Percentiles rank a stretch among this genome's conserved stretches.
Conservation (phyloP, 2,329 filamentous ascomycete genomes). For the Curvularia sp. region DNA sequence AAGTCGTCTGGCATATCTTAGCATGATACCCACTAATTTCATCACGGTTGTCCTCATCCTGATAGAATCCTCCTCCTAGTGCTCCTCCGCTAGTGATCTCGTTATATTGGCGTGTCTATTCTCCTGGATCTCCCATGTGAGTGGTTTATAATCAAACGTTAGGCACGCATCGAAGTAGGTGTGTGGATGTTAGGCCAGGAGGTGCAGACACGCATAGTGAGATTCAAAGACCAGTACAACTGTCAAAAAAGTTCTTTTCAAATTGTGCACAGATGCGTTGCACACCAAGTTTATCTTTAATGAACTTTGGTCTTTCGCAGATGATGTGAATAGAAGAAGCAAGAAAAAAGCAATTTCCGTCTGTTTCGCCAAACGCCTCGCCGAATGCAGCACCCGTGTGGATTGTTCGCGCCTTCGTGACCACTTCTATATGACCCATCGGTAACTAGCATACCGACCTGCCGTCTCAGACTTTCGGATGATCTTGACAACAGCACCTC, state of each 20-base stretch:
- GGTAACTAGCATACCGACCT: conserved; percentile 94
- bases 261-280: too few relatives aligned
- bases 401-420: background rate
- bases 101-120: background rate
- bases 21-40: background rate
- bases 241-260: background rate
- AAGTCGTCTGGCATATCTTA: background rate
- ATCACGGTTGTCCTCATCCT: background rate
- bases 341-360: conserved; percentile 15
- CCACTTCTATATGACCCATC: conserved; percentile 62
- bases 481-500: conserved; percentile 97
- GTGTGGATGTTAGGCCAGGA: background rate
- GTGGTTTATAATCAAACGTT: background rate
- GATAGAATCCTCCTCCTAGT: background rate
- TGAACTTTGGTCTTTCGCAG: background rate
- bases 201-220: too few relatives aligned
- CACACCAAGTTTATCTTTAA: background rate
- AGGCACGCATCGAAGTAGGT: background rate
- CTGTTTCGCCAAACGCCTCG: conserved; percentile 41
- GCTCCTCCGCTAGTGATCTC: background rate
- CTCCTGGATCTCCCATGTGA: background rate
- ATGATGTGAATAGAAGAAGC: background rate
- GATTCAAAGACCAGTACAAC: background rate
- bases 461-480: conserved; percentile 95
- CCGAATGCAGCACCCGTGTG: conserved; percentile 30